phyloP scores from a whole-genome alignment of 2,329 filamentous ascomycete genomes.

The Macrophomina phaseolina region DNA sequence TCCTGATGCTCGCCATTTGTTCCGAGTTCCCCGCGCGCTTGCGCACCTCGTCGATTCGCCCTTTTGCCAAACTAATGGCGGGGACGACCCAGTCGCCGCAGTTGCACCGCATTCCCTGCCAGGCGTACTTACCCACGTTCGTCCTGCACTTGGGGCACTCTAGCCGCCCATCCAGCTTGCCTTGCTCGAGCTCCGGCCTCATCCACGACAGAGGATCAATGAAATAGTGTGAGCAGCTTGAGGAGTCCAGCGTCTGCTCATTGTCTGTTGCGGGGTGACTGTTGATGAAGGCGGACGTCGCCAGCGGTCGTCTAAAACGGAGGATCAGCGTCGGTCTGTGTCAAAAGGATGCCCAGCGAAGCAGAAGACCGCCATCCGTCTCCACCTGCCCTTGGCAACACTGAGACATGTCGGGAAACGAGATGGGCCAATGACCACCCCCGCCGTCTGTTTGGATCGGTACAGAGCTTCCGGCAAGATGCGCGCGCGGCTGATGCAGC shows the following conservation, averaged over 20 bases:
- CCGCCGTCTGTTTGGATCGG: not conserved
- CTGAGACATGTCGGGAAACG: not conserved
- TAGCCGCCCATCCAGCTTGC: conserved; percentile 81
- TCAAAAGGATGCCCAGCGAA: not conserved
- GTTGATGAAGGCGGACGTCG: conserved; percentile 70
- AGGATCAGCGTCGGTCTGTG: conserved; percentile 3
- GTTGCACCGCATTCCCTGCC: conserved; percentile 93
- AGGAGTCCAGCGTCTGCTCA: conserved; percentile 30
- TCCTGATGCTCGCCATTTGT: conserved; percentile 21
- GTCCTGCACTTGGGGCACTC: conserved; percentile 85
- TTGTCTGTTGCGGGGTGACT: conserved; percentile 56
- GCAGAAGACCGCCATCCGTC: not conserved
- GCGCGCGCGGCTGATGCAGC: conserved; percentile 1
- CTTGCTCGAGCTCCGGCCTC: conserved; percentile 81
- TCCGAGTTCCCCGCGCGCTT: conserved; percentile 25
- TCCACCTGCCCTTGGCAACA: not conserved
- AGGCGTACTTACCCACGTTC: conserved; percentile 90
- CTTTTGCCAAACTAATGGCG: conserved; percentile 83
- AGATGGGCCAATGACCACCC: not conserved
- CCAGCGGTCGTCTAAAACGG: conserved; percentile 60
- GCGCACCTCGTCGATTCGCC: conserved; percentile 75
- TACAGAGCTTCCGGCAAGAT: not conserved
- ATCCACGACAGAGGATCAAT: conserved; percentile 95
- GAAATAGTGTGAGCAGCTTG: conserved; percentile 82
- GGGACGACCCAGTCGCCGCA: conserved; percentile 91